A percentile compares a stretch with the other conserved stretches of the same genome.
These are phyloP conservation scores for Colletotrichum sp. DNA, from an alignment of 2,329 filamentous ascomycete species.

Conservation along the genomic window DNA sequence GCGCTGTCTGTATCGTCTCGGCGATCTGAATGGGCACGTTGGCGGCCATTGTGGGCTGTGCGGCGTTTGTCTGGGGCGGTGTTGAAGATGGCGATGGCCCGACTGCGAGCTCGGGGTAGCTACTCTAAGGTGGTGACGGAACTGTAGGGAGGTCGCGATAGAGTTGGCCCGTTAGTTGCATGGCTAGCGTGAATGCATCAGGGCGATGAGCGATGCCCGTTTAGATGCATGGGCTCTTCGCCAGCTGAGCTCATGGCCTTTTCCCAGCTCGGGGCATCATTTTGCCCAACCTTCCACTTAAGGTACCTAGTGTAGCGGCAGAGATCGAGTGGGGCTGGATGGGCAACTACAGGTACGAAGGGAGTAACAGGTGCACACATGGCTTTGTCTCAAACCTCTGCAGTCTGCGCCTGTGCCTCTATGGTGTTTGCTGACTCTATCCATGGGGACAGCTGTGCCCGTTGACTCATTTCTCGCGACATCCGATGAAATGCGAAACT, in stretches of 20 bases:
- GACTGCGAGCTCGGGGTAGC: neutral
- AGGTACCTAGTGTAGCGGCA: neutral
- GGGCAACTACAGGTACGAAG: neutral
- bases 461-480: neutral
- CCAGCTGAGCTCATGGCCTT: constrained; percentile 3
- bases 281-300: neutral
- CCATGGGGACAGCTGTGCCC: neutral
- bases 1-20: constrained; percentile 80
- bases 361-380: neutral
- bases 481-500: neutral
- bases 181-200: neutral
- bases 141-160: constrained; percentile 4
- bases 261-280: neutral
- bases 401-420: neutral
- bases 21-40: constrained; percentile 72
- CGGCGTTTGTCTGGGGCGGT: neutral
- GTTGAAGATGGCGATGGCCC: neutral
- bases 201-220: no score
- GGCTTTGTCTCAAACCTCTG: constrained; percentile 2
- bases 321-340: constrained; percentile 4
- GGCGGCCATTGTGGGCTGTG: constrained; percentile 44
- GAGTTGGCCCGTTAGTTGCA: constrained; percentile 12
- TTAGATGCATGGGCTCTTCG: neutral
- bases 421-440: neutral
- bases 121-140: neutral